Base-by-base conservation (phyloP, 1,139 yeast genomes). In the Saccharomyces uvarum region DNA sequence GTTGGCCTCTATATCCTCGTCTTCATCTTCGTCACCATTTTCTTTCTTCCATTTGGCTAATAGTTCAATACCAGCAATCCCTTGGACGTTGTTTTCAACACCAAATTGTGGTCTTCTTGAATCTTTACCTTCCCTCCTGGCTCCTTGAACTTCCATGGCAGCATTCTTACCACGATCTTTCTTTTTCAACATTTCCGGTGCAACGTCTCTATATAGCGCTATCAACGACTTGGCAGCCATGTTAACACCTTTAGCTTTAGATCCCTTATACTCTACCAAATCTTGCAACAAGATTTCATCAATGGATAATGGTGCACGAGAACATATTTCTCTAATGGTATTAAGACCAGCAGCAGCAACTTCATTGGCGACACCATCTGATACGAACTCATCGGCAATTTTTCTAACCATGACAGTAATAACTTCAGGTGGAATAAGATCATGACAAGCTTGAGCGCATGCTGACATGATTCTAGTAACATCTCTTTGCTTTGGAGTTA, bases 391-490 rank as follows among this genome's bases (percentile, higher is more conserved):
- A 72, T 93, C 96, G 2, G 99, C 98, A 63, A 93, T 84, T 69
- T 91, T 93, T 57, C 96, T 81, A 8, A 93, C 85, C 61, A 93
- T 82, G 51, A 86, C 83, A 51, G 80, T 75, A 56, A 93, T 81
- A 13, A 83, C 82, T 69, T 95, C 99, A 1, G 99, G 99, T 32
- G 99, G 99, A 6, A 93, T 97, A 66, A 91, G 77, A 66, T 95
- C 98, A 69, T 93, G 99, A 31, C 96, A 82, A 0, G 98, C 90
- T 73, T 95, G 99, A 0, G 98, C 99, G 51, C 88, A 79, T 3
- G 98, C 96, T 11, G 99, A 98, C 88, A 93, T 81, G 59, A 93
- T 84, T 72, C 90, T 96, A 1, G 99, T 95, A 50, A 93, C 99
- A 64, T 91, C 88, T 56, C 83, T 77, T 73, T 93, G 98, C 70